A percentile compares a stretch with the other conserved stretches of the same genome.
phyloP scores from a whole-genome alignment of 345 rosid species.

The Boechera retrofracta region DNA sequence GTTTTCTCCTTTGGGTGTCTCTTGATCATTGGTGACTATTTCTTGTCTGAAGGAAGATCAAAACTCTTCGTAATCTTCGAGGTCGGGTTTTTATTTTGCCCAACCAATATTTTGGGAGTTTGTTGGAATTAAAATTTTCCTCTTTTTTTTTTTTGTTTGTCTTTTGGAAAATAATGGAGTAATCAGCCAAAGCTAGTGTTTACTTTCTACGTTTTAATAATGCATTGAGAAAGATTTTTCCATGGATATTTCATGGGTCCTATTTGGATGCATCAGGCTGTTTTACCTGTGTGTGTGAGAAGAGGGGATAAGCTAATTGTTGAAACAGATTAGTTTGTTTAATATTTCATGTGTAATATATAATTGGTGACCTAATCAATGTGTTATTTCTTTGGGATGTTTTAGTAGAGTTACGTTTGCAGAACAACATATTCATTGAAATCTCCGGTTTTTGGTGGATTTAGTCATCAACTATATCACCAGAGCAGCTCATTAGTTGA shows the following conservation, averaged over 20 bases:
- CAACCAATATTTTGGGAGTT: background rate
- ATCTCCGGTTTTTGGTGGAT: constrained; percentile 51
- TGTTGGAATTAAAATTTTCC: constrained; percentile 10
- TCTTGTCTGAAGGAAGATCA: constrained; percentile 45
- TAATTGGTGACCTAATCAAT: constrained; percentile 37
- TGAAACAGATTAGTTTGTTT: background rate
- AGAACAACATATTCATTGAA: constrained; percentile 54
- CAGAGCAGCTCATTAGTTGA: constrained; percentile 73
- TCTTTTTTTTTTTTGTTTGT: background rate
- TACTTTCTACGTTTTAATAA: constrained; percentile 25
- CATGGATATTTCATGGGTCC: background rate
- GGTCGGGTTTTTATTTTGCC: constrained; percentile 38
- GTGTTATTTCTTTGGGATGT: constrained; percentile 52
- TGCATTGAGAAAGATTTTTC: background rate
- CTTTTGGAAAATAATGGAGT: background rate
- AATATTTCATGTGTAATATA: background rate
- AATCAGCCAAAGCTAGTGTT: constrained; percentile 11
- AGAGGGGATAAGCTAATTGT: too few relatives aligned
- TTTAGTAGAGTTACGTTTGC: constrained; percentile 74
- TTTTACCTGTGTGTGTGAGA: constrained; percentile 6
- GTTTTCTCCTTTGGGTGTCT: constrained; percentile 45
- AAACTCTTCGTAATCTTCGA: constrained; percentile 44
- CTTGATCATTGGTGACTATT: constrained; percentile 45
- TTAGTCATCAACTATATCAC: constrained; percentile 64
- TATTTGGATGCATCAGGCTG: background rate